These are phyloP conservation scores for Cladosporium sphaerospermum DNA, from an alignment of 2,329 filamentous ascomycete species.

Conservation along the genomic window DNA sequence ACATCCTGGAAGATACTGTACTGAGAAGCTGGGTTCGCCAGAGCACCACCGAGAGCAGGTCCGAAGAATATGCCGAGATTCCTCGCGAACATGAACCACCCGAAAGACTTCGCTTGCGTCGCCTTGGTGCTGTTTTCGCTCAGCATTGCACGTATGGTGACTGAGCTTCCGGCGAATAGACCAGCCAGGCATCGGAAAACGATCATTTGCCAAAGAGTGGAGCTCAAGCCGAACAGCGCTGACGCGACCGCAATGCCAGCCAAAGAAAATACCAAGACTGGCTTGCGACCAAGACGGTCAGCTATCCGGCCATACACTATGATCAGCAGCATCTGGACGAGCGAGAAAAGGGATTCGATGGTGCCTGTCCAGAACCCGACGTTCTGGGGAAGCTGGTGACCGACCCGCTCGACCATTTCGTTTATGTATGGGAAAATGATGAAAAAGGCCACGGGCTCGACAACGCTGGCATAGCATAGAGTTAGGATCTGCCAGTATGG, in stretches of 20 bases:
- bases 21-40: constrained; percentile 61
- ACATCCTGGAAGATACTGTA: constrained; percentile 55
- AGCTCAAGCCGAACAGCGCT: constrained; percentile 62
- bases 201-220: constrained; percentile 66
- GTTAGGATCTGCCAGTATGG: constrained; percentile 62
- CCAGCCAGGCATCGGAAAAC: constrained; percentile 65
- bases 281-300: constrained; percentile 66
- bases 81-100: constrained; percentile 66
- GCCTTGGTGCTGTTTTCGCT: constrained; percentile 63
- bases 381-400: constrained; percentile 55
- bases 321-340: constrained; percentile 73
- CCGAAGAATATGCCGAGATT: constrained; percentile 71
- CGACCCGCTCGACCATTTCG: constrained; percentile 66
- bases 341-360: constrained; percentile 64
- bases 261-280: constrained; percentile 62
- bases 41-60: constrained; percentile 57
- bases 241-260: constrained; percentile 56
- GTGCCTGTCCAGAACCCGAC: constrained; percentile 75
- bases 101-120: constrained; percentile 68
- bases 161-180: constrained; percentile 65
- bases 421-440: constrained; percentile 76
- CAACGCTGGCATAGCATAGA: constrained; percentile 65
- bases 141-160: constrained; percentile 72
- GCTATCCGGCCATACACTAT: constrained; percentile 64
- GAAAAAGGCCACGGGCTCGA: constrained; percentile 79